Conservation (phyloP, 768 basidiomycete genomes). For the Tephrocybe sp. region DNA sequence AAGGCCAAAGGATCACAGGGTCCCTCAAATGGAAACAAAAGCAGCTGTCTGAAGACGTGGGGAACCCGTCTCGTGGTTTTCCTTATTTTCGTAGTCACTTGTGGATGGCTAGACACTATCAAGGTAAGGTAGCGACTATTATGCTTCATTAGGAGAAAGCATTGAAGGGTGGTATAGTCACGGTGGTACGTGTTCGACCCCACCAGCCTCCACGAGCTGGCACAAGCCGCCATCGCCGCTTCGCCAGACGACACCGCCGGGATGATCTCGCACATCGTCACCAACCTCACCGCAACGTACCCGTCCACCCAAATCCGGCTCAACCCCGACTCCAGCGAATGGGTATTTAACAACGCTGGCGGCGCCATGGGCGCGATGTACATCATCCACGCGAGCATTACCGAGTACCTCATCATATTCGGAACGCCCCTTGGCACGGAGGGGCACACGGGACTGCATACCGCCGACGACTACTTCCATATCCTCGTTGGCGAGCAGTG, state of each 20-base stretch:
- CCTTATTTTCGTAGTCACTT: slow-evolving; percentile 36
- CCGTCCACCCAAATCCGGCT: slow-evolving; percentile 55
- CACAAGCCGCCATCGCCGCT: slow-evolving; percentile 68
- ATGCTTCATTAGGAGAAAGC: neutral
- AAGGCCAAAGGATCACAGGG: neutral
- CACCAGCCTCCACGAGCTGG: slow-evolving; percentile 65
- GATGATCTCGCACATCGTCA: slow-evolving; percentile 81
- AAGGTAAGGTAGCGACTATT: slow-evolving; percentile 42
- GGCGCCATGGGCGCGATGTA: slow-evolving; percentile 99
- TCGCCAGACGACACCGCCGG: slow-evolving; percentile 63
- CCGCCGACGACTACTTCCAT: slow-evolving; percentile 98
- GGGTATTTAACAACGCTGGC: slow-evolving; percentile 97
- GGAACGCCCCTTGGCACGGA: slow-evolving; percentile 97
- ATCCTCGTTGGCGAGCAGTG: slow-evolving; percentile 94
- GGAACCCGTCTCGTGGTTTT: slow-evolving; percentile 32
- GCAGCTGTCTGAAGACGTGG: slow-evolving; percentile 31
- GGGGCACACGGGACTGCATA: slow-evolving; percentile 92
- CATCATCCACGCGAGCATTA: slow-evolving; percentile 93
- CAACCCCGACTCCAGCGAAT: slow-evolving; percentile 67
- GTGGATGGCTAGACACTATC: slow-evolving; percentile 58
- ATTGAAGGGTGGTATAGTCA: neutral
- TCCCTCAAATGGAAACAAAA: neutral
- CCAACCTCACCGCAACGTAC: slow-evolving; percentile 76
- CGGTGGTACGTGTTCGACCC: slow-evolving; percentile 90
- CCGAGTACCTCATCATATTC: slow-evolving; percentile 95